phyloP scores from a whole-genome alignment of 1,139 yeast genomes.

The Sugiyamaella xylanicola region DNA sequence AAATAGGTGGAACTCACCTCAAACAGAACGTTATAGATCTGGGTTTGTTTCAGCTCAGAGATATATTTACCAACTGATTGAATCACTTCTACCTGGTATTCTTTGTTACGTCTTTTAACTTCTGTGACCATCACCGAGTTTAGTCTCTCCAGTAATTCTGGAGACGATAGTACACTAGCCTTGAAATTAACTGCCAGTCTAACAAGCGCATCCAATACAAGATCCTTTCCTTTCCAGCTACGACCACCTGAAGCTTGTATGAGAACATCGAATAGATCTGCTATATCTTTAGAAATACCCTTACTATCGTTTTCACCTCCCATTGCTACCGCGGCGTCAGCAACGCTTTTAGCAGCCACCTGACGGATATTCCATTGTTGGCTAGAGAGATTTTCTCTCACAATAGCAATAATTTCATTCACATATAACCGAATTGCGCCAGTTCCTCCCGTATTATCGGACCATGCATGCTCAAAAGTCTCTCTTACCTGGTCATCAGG shows the following conservation, averaged over 20 bases:
- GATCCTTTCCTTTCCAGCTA: constrained; percentile 88
- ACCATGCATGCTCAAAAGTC: constrained; percentile 71
- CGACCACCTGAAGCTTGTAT: constrained; percentile 72
- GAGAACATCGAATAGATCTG: constrained; percentile 55
- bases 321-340: constrained; percentile 52
- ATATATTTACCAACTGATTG: constrained; percentile 35
- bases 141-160: constrained; percentile 43
- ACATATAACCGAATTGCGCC: constrained; percentile 73
- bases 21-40: constrained; percentile 40
- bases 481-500: constrained; percentile 49
- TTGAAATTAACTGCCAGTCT: constrained; percentile 46
- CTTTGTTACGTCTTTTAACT: constrained; percentile 65
- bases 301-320: constrained; percentile 43
- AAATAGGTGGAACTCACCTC: constrained; percentile 40
- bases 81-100: constrained; percentile 53
- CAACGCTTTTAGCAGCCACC: constrained; percentile 70
- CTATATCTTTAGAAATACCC: constrained; percentile 23
- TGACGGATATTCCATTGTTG: constrained; percentile 70
- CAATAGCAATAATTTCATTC: constrained; percentile 64
- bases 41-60: constrained; percentile 38
- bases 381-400: constrained; percentile 50
- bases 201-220: constrained; percentile 69
- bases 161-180: constrained; percentile 27
- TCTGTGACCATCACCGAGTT: constrained; percentile 57
- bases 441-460: constrained; percentile 72